Evolutionary conservation across 805 yeast genomes (phyloP), one percentile per base, ranked within the genome.

Genomic region (Suhomyces prunicola): DNA sequence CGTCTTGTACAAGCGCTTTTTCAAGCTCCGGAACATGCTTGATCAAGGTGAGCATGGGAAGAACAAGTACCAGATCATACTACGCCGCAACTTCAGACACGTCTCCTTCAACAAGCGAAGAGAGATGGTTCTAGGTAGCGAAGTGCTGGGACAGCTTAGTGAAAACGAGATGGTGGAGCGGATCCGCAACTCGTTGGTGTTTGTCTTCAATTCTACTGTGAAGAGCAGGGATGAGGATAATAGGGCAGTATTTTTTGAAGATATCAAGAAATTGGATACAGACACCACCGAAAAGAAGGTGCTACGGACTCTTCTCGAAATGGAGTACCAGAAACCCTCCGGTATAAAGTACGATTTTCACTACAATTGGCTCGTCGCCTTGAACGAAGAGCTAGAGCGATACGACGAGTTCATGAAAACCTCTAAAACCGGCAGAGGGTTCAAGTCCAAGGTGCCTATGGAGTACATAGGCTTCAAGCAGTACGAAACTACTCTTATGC

Each of bases 161-260:
- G 51, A 52, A 19, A 40, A 49, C 1, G 68, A 65, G 40, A 15
- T 68, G 5, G 15, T 59, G 3, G 50, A 54, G 22, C 51, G 76
- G 24, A 17, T 67, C 27, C 40, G 60, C 12, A 69, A 70, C 50
- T 66, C 74, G 1, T 50, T 66, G 6, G 64, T 60, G 23, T 71
- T 71, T 57, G 69, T 70, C 5, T 66, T 64, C 50, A 71, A 71
- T 53, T 59, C 72, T 3, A 65, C 73, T 0, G 73, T 68, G 2
- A 33, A 22, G 24, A 47, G 44, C 27, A 47, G 50, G 23, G 44
- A 40, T 17, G 45, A 54, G 13, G 27, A 40, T 10, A 59, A 54
- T n/a, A 50, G 53, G 6, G 26, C 58, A 3, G 44, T 56, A 4
- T 64, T 54, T 48, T 61, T 41, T 47, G 53, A 58, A 5, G 71